These are phyloP conservation scores for Cutaneotrichosporon arboriforme DNA, from an alignment of 1,284 basidiomycete species.

Conservation along the genomic window DNA sequence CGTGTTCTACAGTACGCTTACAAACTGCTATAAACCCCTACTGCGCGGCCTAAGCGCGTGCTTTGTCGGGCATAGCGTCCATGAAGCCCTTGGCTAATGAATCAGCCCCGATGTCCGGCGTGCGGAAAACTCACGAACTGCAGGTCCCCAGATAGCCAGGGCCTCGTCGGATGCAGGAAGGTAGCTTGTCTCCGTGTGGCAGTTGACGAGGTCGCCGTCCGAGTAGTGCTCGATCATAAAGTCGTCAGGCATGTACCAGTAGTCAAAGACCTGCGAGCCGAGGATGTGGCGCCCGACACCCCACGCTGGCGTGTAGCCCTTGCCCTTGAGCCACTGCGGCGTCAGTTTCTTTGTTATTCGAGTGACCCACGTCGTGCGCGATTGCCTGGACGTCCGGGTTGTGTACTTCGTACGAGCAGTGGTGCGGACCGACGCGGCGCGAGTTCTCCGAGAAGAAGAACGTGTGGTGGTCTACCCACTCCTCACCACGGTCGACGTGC, in stretches of 20 bases:
- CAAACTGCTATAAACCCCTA: too few relatives aligned
- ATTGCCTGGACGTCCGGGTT: constrained; percentile 23
- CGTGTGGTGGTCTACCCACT: constrained; percentile 27
- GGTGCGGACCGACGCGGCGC: constrained; percentile 14
- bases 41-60: neutral
- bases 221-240: constrained; percentile 28
- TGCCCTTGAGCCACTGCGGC: constrained; percentile 16
- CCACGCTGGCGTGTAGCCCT: constrained; percentile 24
- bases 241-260: constrained; percentile 23
- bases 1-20: too few relatives aligned
- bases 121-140: constrained; percentile 7
- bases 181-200: constrained; percentile 7
- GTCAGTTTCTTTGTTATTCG: neutral
- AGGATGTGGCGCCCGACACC: constrained; percentile 26
- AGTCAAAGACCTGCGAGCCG: constrained; percentile 29
- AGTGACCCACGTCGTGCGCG: constrained; percentile 11
- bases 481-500: constrained; percentile 24
- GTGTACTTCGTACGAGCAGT: constrained; percentile 24
- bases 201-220: constrained; percentile 25
- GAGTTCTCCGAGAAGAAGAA: constrained; percentile 21
- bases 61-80: constrained; percentile 5
- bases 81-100: constrained; percentile 9
- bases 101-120: neutral
- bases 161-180: constrained; percentile 6
- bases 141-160: constrained; percentile 14